Conservation (phyloP, 441 rosid genomes). For the Pelargonium australe region DNA sequence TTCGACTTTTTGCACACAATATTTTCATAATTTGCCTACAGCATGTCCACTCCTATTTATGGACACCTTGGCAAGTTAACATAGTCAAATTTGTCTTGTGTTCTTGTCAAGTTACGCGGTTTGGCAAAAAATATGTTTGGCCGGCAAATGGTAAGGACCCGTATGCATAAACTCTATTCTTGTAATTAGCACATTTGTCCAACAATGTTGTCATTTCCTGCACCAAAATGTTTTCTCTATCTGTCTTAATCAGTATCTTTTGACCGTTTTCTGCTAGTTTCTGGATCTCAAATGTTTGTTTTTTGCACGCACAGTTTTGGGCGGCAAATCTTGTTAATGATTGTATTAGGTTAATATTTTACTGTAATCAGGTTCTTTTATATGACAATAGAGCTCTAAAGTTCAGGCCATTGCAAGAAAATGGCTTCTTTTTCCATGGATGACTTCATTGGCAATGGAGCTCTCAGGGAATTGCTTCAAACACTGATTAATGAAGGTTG, state of each 20-base stretch:
- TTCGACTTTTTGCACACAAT: no score
- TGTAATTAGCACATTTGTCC: neutral
- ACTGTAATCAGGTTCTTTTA: neutral
- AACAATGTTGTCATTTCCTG: neutral
- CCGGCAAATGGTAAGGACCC: neutral
- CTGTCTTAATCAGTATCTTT: constrained; percentile 9
- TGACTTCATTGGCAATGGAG: constrained; percentile 57
- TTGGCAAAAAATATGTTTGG: neutral
- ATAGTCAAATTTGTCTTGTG: neutral
- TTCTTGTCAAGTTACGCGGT: neutral
- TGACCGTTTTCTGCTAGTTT: constrained; percentile 14
- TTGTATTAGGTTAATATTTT: neutral
- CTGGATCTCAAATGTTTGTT: neutral
- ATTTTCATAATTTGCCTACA: no score
- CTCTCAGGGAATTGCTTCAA: constrained; percentile 41
- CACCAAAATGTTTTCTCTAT: neutral
- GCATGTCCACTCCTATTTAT: no score
- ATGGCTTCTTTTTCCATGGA: constrained; percentile 64
- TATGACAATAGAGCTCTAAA: constrained; percentile 7
- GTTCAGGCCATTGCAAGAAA: constrained; percentile 14
- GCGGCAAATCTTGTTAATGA: neutral
- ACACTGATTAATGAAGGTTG: constrained; percentile 60
- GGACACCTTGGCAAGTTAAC: no score
- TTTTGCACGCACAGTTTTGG: neutral
- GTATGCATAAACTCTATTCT: neutral